Conservation (phyloP, 23 red algal genomes). For the Gracilaria caudata region DNA sequence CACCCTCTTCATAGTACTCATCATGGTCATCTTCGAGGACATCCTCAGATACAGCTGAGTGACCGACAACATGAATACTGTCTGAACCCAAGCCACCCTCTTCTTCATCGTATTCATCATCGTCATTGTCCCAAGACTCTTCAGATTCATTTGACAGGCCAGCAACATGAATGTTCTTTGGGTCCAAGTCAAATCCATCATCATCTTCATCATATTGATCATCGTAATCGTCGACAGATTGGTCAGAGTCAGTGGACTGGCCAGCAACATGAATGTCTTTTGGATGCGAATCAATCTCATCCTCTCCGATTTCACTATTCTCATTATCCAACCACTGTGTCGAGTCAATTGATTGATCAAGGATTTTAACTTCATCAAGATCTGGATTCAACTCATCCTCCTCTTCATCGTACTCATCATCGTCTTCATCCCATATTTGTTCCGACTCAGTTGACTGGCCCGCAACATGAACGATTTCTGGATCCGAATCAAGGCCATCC, state of each 20-base stretch:
- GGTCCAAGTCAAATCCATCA: not conserved
- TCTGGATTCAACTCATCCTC: not conserved
- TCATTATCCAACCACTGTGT: not conserved
- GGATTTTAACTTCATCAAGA: not conserved
- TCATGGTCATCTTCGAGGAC: not conserved
- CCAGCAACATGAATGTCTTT: not conserved
- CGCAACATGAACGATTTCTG: not conserved
- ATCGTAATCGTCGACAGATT: not conserved
- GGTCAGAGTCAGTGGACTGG: not conserved
- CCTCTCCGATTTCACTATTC: not conserved
- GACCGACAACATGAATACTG: not conserved
- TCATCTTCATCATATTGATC: not conserved
- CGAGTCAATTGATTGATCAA: not conserved
- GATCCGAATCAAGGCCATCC: not conserved
- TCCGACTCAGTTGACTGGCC: slow-evolving; percentile 34
- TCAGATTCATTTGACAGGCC: not conserved
- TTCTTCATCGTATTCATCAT: not conserved
- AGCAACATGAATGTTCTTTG: not conserved
- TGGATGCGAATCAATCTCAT: not conserved
- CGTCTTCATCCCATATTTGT: not conserved
- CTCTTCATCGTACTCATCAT: not conserved
- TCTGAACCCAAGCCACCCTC: not conserved
- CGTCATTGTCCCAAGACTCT: not conserved
- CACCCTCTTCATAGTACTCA: slow-evolving; percentile 1
- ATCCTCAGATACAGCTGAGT: not conserved